phyloP scores from a whole-genome alignment of 2,329 filamentous ascomycete species.

The Alternaria alternata region DNA sequence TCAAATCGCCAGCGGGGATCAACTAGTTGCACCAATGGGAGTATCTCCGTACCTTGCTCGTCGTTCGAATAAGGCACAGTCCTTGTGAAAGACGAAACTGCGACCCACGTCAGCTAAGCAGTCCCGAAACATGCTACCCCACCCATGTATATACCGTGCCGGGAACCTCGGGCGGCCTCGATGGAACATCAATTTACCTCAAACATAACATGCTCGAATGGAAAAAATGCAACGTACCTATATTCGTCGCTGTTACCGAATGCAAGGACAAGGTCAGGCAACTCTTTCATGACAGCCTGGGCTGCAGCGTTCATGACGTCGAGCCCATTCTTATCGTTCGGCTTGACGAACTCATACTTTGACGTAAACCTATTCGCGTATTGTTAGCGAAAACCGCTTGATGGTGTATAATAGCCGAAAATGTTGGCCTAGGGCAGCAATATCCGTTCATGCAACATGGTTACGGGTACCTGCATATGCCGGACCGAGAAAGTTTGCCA shows the following conservation, averaged over 20 bases:
- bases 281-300: conserved; percentile 79
- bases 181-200: conserved; percentile 24
- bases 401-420: conserved; percentile 9
- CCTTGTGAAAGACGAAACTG: conserved; percentile 89
- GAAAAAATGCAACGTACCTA: conserved; percentile 61
- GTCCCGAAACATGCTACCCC: conserved; percentile 20
- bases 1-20: neutral
- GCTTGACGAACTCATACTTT: conserved; percentile 87
- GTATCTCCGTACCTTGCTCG: conserved; percentile 69
- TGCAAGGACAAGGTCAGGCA: conserved; percentile 84
- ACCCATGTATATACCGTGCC: conserved; percentile 10
- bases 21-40: conserved; percentile 13
- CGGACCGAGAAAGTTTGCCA: conserved; percentile 10
- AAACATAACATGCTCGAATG: conserved; percentile 14
- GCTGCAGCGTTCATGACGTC: conserved; percentile 96
- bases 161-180: conserved; percentile 1
- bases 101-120: conserved; percentile 50
- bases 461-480: conserved; percentile 31
- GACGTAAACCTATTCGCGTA: conserved; percentile 71
- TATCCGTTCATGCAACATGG: conserved; percentile 15
- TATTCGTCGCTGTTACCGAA: conserved; percentile 97
- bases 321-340: conserved; percentile 86
- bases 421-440: conserved; percentile 10
- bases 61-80: conserved; percentile 83
- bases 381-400: conserved; percentile 13